Evolutionary conservation across 306 rosid genomes (phyloP), one percentile per base, ranked within the genome.

Genomic region (Castanospermum australe): DNA sequence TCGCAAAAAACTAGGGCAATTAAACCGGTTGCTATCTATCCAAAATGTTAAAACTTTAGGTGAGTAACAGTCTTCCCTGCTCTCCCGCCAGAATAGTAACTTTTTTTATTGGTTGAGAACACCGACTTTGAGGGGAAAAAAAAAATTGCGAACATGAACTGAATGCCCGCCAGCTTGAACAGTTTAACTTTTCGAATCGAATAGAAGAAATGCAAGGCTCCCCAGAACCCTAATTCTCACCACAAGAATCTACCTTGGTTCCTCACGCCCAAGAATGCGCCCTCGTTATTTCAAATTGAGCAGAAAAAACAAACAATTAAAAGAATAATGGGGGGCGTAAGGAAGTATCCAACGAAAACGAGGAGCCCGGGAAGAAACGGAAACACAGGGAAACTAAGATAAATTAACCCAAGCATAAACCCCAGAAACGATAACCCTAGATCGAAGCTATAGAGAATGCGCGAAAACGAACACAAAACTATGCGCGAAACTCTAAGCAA

Each of bases 391-490:
- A 24, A 64, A 69, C 28, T 14, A 30, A 38, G 17, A 64, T 59
- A 50, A 72, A 67, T 74, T 48, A 55, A 74, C 44, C 63, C 42
- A 79, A 65, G 82, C 74, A 83, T 80, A 87, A 84, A 88, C 90
- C 88, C 85, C 86, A 63, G 65, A 78, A 60, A 47, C 4, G 45
- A 48, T 71, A 84, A 56, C 85, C 93, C 91, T 84, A 82, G 94
- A 92, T 87, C 95, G 86, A 78, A n/a, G n/a, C n/a, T n/a, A n/a
- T 74, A 76, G 67, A 61, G 24, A 75, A 56, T 13, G 52, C 48
- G 71, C 73, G 82, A 81, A 63, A 87, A 71, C 5, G 30, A 55
- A 55, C 21, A 4, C 21, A 10, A 57, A 8, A 81, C 39, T 81
- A 63, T n/a, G 78, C 18, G 71, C 60, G 78, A 80, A 77, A 82